phyloP scores from a whole-genome alignment of 768 basidiomycete species.

The Auricularia sp. region DNA sequence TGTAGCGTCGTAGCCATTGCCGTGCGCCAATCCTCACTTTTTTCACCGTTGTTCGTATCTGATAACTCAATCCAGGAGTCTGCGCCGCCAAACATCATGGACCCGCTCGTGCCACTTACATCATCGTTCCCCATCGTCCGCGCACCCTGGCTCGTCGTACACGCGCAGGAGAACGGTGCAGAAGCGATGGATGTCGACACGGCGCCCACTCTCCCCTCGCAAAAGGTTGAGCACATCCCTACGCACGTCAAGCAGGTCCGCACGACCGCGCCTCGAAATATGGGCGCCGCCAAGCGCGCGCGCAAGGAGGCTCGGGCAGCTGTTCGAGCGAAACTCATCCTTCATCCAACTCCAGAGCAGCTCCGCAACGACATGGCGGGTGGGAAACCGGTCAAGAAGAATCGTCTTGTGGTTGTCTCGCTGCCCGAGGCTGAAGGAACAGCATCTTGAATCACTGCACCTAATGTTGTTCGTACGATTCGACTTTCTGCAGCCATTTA shows the following conservation, averaged over 20 bases:
- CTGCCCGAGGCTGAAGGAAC: neutral
- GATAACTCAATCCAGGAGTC: slow-evolving; percentile 14
- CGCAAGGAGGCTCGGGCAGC: slow-evolving; percentile 40
- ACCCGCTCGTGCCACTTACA: slow-evolving; percentile 30
- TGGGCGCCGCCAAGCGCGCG: slow-evolving; percentile 56
- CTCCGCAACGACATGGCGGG: neutral
- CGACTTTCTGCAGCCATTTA: no score
- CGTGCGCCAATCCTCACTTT: slow-evolving; percentile 33
- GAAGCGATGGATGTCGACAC: neutral
- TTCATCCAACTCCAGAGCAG: neutral
- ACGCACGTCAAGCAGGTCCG: slow-evolving; percentile 76
- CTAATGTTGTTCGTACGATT: no score
- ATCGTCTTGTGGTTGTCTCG: neutral
- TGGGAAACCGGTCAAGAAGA: neutral
- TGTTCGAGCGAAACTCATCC: slow-evolving; percentile 29
- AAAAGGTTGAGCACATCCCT: slow-evolving; percentile 33
- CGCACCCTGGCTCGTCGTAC: slow-evolving; percentile 54
- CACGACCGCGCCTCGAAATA: slow-evolving; percentile 71
- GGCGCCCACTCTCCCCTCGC: neutral
- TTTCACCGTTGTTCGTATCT: neutral
- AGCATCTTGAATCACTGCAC: neutral
- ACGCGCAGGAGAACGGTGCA: slow-evolving; percentile 13
- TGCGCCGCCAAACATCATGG: slow-evolving; percentile 23
- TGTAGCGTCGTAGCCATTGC: slow-evolving; percentile 58
- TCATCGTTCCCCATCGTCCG: slow-evolving; percentile 38